A percentile compares a stretch with the other conserved stretches of the same genome.
These are phyloP conservation scores for Saturnispora zaruensis DNA, from an alignment of 805 yeast species.

Conservation along the genomic window DNA sequence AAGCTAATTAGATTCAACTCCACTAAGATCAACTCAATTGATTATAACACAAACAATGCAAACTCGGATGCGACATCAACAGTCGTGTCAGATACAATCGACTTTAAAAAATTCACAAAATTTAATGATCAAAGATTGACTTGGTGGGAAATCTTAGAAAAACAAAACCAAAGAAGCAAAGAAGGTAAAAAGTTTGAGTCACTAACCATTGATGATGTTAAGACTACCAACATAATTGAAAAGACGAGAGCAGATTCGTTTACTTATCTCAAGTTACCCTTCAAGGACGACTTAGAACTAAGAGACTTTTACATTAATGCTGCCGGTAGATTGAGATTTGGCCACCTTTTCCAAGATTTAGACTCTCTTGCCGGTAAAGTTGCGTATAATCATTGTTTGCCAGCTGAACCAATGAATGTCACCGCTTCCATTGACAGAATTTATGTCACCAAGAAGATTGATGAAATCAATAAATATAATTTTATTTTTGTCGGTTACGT, in stretches of 20 bases:
- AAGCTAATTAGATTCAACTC: neutral
- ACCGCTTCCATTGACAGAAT: conserved; percentile 93
- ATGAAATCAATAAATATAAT: conserved; percentile 65
- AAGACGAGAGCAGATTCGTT: conserved; percentile 74
- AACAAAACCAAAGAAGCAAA: conserved; percentile 57
- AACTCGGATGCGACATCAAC: conserved; percentile 69
- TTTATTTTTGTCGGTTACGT: conserved; percentile 84
- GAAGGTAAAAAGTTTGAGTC: conserved; percentile 71
- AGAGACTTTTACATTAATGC: conserved; percentile 86
- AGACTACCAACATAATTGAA: conserved; percentile 60
- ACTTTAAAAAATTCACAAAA: conserved; percentile 36
- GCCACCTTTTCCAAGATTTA: conserved; percentile 88
- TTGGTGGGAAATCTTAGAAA: conserved; percentile 80
- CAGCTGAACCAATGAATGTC: conserved; percentile 91
- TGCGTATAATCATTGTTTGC: conserved; percentile 87
- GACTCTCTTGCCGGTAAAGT: conserved; percentile 93
- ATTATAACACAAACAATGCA: conserved; percentile 13
- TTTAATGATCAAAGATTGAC: conserved; percentile 43
- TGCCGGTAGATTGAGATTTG: conserved; percentile 84
- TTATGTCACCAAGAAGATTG: conserved; percentile 76
- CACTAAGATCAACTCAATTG: neutral
- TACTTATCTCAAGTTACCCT: conserved; percentile 62
- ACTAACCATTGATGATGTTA: conserved; percentile 62
- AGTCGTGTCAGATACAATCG: conserved; percentile 50
- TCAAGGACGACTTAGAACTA: conserved; percentile 72